Base-by-base conservation (phyloP, 2,329 filamentous ascomycete genomes). In the Teratosphaeria nubilosa region DNA sequence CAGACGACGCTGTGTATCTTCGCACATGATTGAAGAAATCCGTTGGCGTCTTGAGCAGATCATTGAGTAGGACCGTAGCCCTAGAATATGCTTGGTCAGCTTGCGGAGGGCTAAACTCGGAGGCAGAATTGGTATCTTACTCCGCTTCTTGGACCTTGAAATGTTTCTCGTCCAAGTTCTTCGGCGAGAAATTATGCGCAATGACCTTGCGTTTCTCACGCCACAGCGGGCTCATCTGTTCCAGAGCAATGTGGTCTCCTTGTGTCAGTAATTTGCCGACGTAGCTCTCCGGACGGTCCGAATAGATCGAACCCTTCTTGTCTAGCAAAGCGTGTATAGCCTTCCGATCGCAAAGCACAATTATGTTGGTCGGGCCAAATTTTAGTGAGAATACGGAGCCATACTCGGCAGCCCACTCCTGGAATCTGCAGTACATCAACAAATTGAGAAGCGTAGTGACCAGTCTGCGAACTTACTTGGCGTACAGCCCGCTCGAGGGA, bases 171-270 rank as follows among this genome's bases (percentile, higher is more conserved):
- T 79, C 75, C 16, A 75, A 70, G 59, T 74, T 45, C 13, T 67
- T 69, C 63, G 80, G 78, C 64, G 72, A 78, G 58, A 70, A 59
- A 16, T 57, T 61, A 53, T 77, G 73, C 56, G 79, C 75, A 6
- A 78, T 66, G 2, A 78, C 62, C 58, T 75, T 77, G n/a, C 80
- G 72, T n/a, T 75, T 72, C 3, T 62, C 69, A 6, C 76, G 69
- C 79, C 79, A 81, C 20, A 66, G 69, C 14, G 73, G 67, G 0
- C 75, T 75, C 53, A 79, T 77, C 41, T 77, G 66, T 74, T 80
- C 78, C 25, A 76, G 63, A 3, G 79, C 68, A 3, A 79, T 66
- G 62, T 80, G 78, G 60, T 80, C 73, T 2, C 77, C 76, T 2
- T 71, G 67, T 3, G 75, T 75, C 54, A 80, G 77, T 27, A 80